Evolutionary conservation across 1,284 basidiomycete species (phyloP), one percentile per base, ranked within the genome.

Genomic region (Trametes pubescens): DNA sequence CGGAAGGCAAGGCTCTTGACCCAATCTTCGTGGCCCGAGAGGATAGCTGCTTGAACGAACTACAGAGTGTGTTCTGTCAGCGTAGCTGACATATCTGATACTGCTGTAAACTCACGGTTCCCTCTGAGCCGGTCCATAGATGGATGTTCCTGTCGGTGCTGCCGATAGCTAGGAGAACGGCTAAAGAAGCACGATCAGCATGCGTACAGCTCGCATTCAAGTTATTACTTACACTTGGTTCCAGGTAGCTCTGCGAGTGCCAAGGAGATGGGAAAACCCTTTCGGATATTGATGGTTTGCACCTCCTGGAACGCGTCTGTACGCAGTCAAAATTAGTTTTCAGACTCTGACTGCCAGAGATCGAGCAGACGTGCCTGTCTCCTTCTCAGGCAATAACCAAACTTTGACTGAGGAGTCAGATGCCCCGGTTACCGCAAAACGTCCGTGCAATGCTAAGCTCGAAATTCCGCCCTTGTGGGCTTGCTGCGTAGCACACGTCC

Each of bases 21-120:
- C 96, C 96, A 99, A 74, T 98, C 96, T 81, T 97, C 93, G 73
- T 99, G 96, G 0, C 96, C 96, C 38, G 92, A 84, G 38, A 99
- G 83, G 18, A 57, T 37, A 0, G 84, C 81, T 6, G 83, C 84
- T 22, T 86, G 83, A 60, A 88, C 79, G 72, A 89, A 89, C 89
- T 91, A 65, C 22, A 11, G 65, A 22, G 13, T 16, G 49, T 51
- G 2, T 9, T 9, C 14, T 29, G 47, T 48, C 11, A 48, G 47
- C 10, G 14, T 24, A 26, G 9, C 47, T 26, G 10, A 13, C 16
- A 29, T 16, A 16, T 24, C 11, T 5, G 5, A 24, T 6, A 6
- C 14, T 26, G 6, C n/a, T n/a, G 13, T n/a, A 2, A 22, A 60
- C 75, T 43, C 71, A 90, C 88, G 61, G 77, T 72, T 55, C 80